Base-by-base conservation (phyloP, 768 basidiomycete species). In the Auriscalpium vulgare region DNA sequence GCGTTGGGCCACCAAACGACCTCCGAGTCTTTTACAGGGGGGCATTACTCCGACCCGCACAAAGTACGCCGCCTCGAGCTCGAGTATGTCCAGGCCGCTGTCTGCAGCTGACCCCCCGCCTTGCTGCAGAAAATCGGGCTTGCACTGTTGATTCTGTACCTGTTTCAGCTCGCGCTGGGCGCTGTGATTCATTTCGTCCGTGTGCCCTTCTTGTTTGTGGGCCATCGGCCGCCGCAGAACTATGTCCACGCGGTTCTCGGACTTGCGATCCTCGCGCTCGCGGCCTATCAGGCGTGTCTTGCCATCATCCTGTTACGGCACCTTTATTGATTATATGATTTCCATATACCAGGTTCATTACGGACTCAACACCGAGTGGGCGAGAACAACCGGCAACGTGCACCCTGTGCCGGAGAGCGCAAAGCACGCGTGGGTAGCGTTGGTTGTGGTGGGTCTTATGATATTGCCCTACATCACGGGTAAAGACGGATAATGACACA, bases 201-300 rank as follows among this genome's bases (percentile, higher is more conserved):
- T 38, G 71, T 69, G 6, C 46, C 59, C 2, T 48, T 56, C 35
- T 34, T 37, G 10, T 55, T 52, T 38, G 14, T 59, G 34, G 11
- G 35, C 37, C 13, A 53, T 45, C 54, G 63, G 47, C 67, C 62
- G 17, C 64, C 67, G n/a, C 65, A 68, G 54, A 68, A 67, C 53
- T 63, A 65, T 43, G 8, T 59, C 3, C 69, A 70, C 54, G 66
- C 62, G 21, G 37, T 64, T 11, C 48, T 66, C 17, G 67, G 67
- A 4, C 46, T 68, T n/a, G 56, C 58, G 14, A 68, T 65, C 48
- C 56, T 70, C 13, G 62, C 45, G 5, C 54, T 67, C 19, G 59
- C 61, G 16, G 65, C 65, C 48, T 64, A 60, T 44, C 57, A 61
- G 49, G 57, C 59, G 13, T 38, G 50, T 40, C 17, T 37, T 2